Conservation (phyloP, 805 yeast species). For the Hanseniaspora valbyensis region DNA sequence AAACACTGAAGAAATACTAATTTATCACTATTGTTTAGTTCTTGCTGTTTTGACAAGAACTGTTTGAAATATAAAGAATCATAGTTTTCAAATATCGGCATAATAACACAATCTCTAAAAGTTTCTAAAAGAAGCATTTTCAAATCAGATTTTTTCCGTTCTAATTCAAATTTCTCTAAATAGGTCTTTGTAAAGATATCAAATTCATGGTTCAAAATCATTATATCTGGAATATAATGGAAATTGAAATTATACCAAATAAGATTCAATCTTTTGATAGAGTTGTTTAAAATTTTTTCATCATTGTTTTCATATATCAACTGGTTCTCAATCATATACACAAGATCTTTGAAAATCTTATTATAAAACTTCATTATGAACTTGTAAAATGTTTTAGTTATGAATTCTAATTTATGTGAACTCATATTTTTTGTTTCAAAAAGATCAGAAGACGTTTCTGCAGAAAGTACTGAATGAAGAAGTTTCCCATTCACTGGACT, state of each 20-base stretch:
- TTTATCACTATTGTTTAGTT: constrained; percentile 33
- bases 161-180: constrained; percentile 23
- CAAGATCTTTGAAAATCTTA: constrained; percentile 5
- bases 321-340: constrained; percentile 31
- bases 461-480: not conserved
- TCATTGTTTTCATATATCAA: constrained; percentile 28
- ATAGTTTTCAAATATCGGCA: constrained; percentile 41
- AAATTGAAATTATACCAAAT: constrained; percentile 50
- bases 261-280: constrained; percentile 30
- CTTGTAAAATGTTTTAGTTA: not conserved
- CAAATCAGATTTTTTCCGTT: constrained; percentile 22
- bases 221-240: constrained; percentile 46
- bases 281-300: constrained; percentile 29
- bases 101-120: constrained; percentile 43
- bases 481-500: not conserved
- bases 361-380: constrained; percentile 7
- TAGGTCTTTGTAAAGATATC: constrained; percentile 24
- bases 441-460: not conserved
- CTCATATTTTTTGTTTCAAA: not conserved
- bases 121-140: constrained; percentile 35
- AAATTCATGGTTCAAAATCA: constrained; percentile 52
- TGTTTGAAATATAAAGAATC: constrained; percentile 27
- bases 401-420: constrained; percentile 4
- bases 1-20: constrained; percentile 49
- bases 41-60: constrained; percentile 30